phyloP scores from a whole-genome alignment of 441 rosid genomes.

The Arabidopsis lyrata region DNA sequence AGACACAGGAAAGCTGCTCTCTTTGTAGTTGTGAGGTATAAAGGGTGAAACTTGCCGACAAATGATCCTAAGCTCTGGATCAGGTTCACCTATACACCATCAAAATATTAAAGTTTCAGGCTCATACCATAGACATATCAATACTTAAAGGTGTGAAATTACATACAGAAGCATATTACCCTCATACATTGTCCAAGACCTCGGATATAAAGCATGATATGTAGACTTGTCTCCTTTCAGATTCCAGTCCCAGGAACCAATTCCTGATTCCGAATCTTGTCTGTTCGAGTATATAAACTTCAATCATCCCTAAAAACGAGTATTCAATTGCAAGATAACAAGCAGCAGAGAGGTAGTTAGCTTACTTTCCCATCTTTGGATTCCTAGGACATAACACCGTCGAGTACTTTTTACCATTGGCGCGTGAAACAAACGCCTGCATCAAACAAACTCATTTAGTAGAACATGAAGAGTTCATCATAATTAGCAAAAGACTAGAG shows the following conservation, averaged over 20 bases:
- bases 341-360: constrained; percentile 7
- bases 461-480: no score
- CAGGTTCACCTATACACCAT: constrained; percentile 85
- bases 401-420: constrained; percentile 40
- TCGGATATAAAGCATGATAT: constrained; percentile 93
- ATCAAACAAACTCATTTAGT: constrained; percentile 15
- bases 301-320: not conserved
- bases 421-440: constrained; percentile 46
- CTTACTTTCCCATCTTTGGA: constrained; percentile 41
- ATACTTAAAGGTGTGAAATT: constrained; percentile 2
- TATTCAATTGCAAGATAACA: not conserved
- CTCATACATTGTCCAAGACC: constrained; percentile 95
- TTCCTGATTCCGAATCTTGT: constrained; percentile 63
- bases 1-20: constrained; percentile 88
- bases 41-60: constrained; percentile 93
- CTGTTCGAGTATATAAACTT: constrained; percentile 49
- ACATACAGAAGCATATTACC: constrained; percentile 55
- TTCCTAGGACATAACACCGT: constrained; percentile 40
- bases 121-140: not conserved
- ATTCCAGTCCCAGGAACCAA: constrained; percentile 95
- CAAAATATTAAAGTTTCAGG: not conserved
- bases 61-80: constrained; percentile 82
- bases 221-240: constrained; percentile 77
- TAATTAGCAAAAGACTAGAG: no score
- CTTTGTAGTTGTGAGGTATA: constrained; percentile 92